phyloP scores from a whole-genome alignment of 208 protist genomes.

The Tritrichomonas foetus region DNA sequence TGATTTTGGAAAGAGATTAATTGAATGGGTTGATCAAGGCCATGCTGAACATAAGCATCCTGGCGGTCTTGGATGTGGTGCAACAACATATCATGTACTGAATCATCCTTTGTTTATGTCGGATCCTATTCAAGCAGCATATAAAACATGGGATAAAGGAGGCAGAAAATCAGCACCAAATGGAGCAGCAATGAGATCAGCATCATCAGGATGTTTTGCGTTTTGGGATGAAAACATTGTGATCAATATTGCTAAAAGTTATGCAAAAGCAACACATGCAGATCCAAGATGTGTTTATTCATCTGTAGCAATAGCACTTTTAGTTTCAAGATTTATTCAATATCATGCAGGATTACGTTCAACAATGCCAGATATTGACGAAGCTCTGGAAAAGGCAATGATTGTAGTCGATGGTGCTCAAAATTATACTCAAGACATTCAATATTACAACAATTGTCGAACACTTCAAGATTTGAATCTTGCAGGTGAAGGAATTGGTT shows the following conservation, averaged over 20 bases:
- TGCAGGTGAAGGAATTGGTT: background rate
- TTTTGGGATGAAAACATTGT: constrained; percentile 22
- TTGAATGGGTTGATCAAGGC: background rate
- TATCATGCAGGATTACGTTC: background rate
- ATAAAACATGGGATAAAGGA: background rate
- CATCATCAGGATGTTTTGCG: background rate
- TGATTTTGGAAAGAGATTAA: background rate
- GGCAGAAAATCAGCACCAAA: background rate
- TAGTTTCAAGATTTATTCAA: background rate
- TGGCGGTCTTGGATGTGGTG: background rate
- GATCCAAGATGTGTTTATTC: background rate
- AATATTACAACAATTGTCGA: background rate
- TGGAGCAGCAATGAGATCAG: background rate
- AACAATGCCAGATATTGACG: background rate
- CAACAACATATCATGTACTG: background rate
- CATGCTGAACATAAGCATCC: background rate
- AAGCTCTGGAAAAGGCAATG: background rate
- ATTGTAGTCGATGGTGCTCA: background rate
- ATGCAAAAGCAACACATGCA: background rate
- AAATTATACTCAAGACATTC: background rate
- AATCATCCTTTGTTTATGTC: background rate
- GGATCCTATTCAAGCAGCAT: background rate
- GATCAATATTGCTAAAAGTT: background rate
- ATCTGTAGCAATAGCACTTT: background rate
- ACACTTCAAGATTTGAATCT: background rate